Evolutionary conservation across 2,329 filamentous ascomycete genomes (phyloP), one percentile per base, ranked within the genome.

Genomic region (Chrysoporthe puriensis): DNA sequence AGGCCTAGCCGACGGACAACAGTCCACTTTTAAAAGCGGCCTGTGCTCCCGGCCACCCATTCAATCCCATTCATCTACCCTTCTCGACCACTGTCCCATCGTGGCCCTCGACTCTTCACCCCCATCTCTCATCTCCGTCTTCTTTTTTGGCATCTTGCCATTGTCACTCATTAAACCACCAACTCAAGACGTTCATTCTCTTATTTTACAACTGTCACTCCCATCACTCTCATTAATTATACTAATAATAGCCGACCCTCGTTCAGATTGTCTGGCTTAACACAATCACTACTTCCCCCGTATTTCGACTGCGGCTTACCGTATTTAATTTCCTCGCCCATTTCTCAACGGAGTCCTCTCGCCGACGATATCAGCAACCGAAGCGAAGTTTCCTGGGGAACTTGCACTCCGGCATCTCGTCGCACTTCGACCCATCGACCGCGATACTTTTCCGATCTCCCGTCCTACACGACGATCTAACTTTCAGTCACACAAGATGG

Each of bases 101-200:
- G 54, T 44, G 18, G 46, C 42, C 16, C 62, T 16, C 43, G 26
- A 56, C 18, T 62, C 46, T 66, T 42, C 46, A 32, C 46, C 63
- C 48, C 34, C 16, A 42, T 34, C 42, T 26, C 36, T 61, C 43
- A 58, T 58, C 34, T n/a, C 40, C 18, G 32, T 44, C 76, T 74
- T 72, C 73, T 79, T 79, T 79, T 76, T 77, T 78, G 79, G 80
- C 80, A 78, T 79, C 80, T 81, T 81, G 81, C 83, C 84, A 83
- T 79, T 76, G 83, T 85, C 86, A 85, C 82, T 88, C 85, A 79
- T 88, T 88, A 82, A 74, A 75, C 73, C 78, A 72, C 59, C 66
- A 68, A 67, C 71, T 70, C 62, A n/a, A 44, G 64, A 69, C 72
- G 76, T 73, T 77, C 78, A 76, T 73, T 80, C 74, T 82, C 83